A percentile compares a stretch with the other conserved stretches of the same genome.
Conservation (phyloP, 2,329 filamentous ascomycete genomes). For the Huntiella moniliformis region DNA sequence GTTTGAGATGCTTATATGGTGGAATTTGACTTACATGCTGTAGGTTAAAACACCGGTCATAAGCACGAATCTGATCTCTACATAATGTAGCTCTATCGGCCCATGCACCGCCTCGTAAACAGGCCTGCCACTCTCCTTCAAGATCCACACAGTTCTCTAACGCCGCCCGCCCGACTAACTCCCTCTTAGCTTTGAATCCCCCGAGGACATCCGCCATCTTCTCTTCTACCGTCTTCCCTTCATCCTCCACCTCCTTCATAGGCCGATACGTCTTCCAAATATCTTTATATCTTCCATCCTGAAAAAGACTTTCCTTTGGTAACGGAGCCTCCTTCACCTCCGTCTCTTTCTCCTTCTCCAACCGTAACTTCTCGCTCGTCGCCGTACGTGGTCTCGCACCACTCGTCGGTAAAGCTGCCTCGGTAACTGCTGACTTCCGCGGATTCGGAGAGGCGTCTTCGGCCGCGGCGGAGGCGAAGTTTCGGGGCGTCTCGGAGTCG, state of each 20-base stretch:
- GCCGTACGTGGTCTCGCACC: not conserved
- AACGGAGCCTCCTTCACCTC: constrained; percentile 15
- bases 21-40: constrained; percentile 43
- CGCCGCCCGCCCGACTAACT: constrained; percentile 58
- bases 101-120: constrained; percentile 56
- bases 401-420: constrained; percentile 11
- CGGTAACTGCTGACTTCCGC: constrained; percentile 9
- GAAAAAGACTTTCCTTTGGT: constrained; percentile 34
- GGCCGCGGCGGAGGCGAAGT: constrained; percentile 29
- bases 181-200: constrained; percentile 65
- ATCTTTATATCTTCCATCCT: constrained; percentile 53
- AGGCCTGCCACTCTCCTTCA: constrained; percentile 65
- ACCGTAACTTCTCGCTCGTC: not conserved
- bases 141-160: constrained; percentile 87
- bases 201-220: constrained; percentile 64
- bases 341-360: constrained; percentile 10
- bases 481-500: constrained; percentile 60
- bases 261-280: constrained; percentile 86
- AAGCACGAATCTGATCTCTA: constrained; percentile 51
- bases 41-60: constrained; percentile 76
- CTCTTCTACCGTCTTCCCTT: constrained; percentile 57
- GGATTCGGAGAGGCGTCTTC: constrained; percentile 9
- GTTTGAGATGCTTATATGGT: not conserved
- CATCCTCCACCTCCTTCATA: constrained; percentile 47
- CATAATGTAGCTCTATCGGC: constrained; percentile 62